Evolutionary conservation across 2,329 filamentous ascomycete species (phyloP), one percentile per base, ranked within the genome.

Genomic region (Hymenoscyphus fraxineus): DNA sequence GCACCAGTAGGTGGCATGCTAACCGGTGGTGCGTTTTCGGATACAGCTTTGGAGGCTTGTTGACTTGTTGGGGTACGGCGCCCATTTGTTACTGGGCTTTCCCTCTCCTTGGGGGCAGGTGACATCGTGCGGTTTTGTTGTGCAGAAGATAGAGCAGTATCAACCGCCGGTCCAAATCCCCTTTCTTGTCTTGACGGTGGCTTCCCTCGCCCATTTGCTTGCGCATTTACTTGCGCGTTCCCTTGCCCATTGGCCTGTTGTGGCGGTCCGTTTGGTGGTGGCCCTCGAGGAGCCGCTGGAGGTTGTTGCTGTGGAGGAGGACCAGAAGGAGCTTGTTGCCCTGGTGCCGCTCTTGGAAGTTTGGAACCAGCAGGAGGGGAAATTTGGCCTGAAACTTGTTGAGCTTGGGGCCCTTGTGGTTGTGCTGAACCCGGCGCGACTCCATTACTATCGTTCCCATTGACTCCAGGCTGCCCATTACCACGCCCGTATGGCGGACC

Each of bases 251-350:
- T 61, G 31, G 10, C 35, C 35, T 57, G 60, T 15, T 38, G 44
- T 13, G 60, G 51, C 4, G 59, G 59, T 32, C n/a, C 41, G 19
- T 38, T 22, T 51, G 44, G 44, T 31, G 31, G 44, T n/a, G 47
- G 59, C 16, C 59, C 59, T 15, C 73, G 67, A 55, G 85, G 82
- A 12, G 55, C 55, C 59, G 82, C 82, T 44, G 87, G 86, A 59
- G 84, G 82, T 76, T 88, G 87, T 56, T 86, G 85, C 61, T 85
- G 82, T 31, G 87, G 87, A 59, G 88, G 87, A 47, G 87, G 87
- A 13, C 88, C 87, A 55, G 82, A 80, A 4, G 87, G 83, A 56
- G 83, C 81, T 73, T 86, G 85, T 73, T 86, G 85, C 61, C 83
- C 80, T 72, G 83, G 35, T 27, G 27, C 79, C 56, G 85, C 85